Base-by-base conservation (phyloP, 495 filamentous ascomycete genomes). In the Penicillium dipodomyicola region DNA sequence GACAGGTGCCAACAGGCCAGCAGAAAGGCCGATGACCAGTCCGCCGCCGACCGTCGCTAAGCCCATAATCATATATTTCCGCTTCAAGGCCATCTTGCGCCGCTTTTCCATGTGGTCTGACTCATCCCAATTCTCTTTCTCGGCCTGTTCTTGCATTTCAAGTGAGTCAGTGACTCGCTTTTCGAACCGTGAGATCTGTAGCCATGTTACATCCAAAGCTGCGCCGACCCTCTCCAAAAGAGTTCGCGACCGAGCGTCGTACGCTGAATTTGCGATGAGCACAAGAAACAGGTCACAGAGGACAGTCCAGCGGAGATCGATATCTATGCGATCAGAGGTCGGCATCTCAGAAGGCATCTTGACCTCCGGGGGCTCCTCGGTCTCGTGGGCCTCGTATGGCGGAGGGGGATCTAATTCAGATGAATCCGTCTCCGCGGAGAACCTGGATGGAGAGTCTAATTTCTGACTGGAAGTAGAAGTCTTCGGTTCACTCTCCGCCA, bases 51-150 rank as follows among this genome's bases (percentile, higher is more conserved):
- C 95, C 0, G 94, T 99, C 47, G 95, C 95, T 23, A 99, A 78
- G 3, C 94, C 94, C 92, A 99, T 96, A 76, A 97, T 87, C 72
- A 96, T 86, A 62, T 92, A 91, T 50, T 90, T 87, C 57, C 81
- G 82, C 63, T 89, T 97, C 45, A 90, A 71, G 4, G 87, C 89
- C 62, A 81, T 73, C 69, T 97, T 96, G 46, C 87, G 83, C 49
- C 94, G 82, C 53, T 82, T 87, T 66, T 93, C 92, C 83, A 97
- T 93, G 66, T 97, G 92, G 44, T 95, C 92, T 15, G 91, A 84
- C 72, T 97, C 94, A 63, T 96, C 91, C 94, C 94, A 99, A 58
- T 90, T 96, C 72, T 99, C 95, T 67, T 93, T 95, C 29, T 90
- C 85, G 9, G 91, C 87, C 39, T 86, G 84, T 61, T 96, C 88